phyloP scores from a whole-genome alignment of 2,329 filamentous ascomycete species.

The Elsinoe batatas region DNA sequence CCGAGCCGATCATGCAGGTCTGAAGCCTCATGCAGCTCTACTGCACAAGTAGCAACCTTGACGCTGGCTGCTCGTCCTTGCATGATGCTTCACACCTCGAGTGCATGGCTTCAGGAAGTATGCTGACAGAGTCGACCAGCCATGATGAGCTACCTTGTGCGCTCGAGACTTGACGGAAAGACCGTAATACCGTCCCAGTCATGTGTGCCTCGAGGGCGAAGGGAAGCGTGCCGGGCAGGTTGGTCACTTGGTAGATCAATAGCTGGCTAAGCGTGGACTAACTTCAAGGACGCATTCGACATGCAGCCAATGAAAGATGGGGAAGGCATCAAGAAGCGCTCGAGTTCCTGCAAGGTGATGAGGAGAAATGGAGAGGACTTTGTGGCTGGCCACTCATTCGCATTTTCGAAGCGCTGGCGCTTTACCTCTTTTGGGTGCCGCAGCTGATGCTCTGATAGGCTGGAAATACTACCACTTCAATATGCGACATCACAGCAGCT shows the following conservation, averaged over 20 bases:
- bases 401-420: conserved; percentile 6
- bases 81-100: conserved; percentile 50
- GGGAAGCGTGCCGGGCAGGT: not conserved
- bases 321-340: conserved; percentile 5
- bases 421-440: not conserved
- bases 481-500: too few relatives aligned
- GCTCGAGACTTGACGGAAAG: not conserved
- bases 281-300: not conserved
- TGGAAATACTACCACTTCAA: not conserved
- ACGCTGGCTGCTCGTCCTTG: conserved; percentile 44
- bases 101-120: not conserved
- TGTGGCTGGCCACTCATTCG: conserved; percentile 3
- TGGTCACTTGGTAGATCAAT: conserved; percentile 2
- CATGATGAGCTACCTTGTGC: not conserved
- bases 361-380: conserved; percentile 4
- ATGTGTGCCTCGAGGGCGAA: not conserved
- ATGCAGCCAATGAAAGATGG: not conserved
- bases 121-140: not conserved
- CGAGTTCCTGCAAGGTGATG: conserved; percentile 9
- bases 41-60: not conserved
- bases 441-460: not conserved
- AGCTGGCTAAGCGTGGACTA: not conserved
- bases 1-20: conserved; percentile 7
- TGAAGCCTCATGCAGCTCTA: not conserved
- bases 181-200: not conserved